phyloP scores from a whole-genome alignment of 352 stramenopile genomes.

The Phytophthora ohioensis region DNA sequence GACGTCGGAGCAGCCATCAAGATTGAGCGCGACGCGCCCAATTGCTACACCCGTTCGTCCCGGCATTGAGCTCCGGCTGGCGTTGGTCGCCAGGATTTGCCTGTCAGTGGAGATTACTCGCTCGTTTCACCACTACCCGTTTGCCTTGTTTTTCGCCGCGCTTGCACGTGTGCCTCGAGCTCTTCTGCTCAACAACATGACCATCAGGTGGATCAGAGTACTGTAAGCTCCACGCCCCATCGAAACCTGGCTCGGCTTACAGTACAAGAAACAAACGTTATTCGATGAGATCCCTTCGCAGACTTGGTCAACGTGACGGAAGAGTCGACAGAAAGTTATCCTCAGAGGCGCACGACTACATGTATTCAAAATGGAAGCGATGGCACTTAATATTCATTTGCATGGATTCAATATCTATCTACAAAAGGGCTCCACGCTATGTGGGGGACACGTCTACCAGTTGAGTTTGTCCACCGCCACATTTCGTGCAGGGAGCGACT shows the following conservation, averaged over 20 bases:
- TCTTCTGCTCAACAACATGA: constrained; percentile 12
- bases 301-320: constrained; percentile 4
- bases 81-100: constrained; percentile 24
- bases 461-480: constrained; percentile 38
- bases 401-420: constrained; percentile 34
- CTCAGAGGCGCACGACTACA: background rate
- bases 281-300: background rate
- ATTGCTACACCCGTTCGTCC: constrained; percentile 16
- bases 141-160: constrained; percentile 22
- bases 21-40: background rate
- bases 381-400: constrained; percentile 19
- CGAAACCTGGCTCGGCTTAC: background rate
- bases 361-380: background rate
- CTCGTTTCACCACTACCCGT: constrained; percentile 16
- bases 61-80: constrained; percentile 3
- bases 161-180: constrained; percentile 2
- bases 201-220: background rate
- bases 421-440: constrained; percentile 3
- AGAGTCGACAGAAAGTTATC: too few species aligned
- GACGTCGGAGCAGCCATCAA: background rate
- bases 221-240: background rate
- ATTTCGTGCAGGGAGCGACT: constrained; percentile 39
- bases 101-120: constrained; percentile 19
- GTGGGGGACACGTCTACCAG: constrained; percentile 21
- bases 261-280: background rate